Evolutionary conservation across 2,329 filamentous ascomycete genomes (phyloP), one percentile per base, ranked within the genome.

Genomic region (Fusarium sp.): DNA sequence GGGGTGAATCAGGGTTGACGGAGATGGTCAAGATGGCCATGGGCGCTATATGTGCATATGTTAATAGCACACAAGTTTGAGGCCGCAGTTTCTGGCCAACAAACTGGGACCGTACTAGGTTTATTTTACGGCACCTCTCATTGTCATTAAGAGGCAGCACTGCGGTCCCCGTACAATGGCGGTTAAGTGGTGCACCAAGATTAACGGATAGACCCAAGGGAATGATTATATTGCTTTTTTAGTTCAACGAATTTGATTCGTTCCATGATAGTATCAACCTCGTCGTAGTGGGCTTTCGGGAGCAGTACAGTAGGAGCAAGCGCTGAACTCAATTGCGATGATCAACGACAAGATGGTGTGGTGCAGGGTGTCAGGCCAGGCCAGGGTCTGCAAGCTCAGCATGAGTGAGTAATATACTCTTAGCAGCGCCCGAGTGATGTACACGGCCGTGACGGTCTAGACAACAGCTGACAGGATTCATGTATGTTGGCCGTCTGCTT

Each of bases 11-110:
- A 56, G 34, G 51, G 36, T 46, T 49, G 48, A 38, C 43, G 45
- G 47, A 36, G 46, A 52, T 14, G 32, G 43, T 44, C 59, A 38
- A 51, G 55, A 54, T 58, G 44, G 56, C 57, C 47, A 51, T 56
- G n/a, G n/a, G n/a, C n/a, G 51, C 30, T 57, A 55, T 56, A 57
- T 62, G 44, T 49, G 39, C 38, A 56, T 54, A 66, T 58, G 45
- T 11, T 26, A 48, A 54, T 52, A 57, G 49, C 53, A 52, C 53
- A 52, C 30, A 45, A 50, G 20, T 51, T 62, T 51, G 64, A 52
- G 48, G 61, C 49, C 53, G 57, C 61, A 70, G 44, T 48, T 68
- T 64, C 47, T 38, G 57, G 65, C 70, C 70, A 73, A 73, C 67
- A 73, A 53, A 70, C 45, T 70, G 65, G 42, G 65, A 65, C 56